Percentiles rank a stretch among this genome's conserved stretches.
Evolutionary conservation across 805 yeast species (phyloP).

Genomic region (Blastobotrys parvus): DNA sequence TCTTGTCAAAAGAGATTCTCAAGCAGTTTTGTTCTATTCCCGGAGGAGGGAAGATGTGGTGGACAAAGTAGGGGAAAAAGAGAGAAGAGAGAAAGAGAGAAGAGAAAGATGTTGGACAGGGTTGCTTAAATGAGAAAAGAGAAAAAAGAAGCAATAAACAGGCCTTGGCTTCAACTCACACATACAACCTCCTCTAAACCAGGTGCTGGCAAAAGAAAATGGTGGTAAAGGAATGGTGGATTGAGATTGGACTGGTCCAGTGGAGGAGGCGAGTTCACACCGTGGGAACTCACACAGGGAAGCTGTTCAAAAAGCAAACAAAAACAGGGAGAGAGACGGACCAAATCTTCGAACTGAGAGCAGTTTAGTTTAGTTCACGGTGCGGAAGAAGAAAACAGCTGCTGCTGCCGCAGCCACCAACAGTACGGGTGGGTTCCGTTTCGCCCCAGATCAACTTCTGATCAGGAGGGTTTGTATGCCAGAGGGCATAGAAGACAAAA

Average conservation of each 20-base stretch:
- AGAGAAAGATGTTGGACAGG: conserved; percentile 1
- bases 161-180: neutral
- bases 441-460: too few species aligned
- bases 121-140: neutral
- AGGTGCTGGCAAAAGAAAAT: neutral
- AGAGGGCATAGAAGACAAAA: too few species aligned
- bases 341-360: too few species aligned
- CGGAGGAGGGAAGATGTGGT: neutral
- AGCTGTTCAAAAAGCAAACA: too few species aligned
- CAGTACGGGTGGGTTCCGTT: too few species aligned
- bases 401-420: too few species aligned
- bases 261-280: neutral
- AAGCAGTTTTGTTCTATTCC: too few species aligned
- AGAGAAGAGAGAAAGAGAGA: neutral
- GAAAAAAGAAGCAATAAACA: neutral
- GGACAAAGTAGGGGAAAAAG: neutral
- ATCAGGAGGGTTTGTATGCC: too few species aligned
- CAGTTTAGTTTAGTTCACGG: too few species aligned
- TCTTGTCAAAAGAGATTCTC: too few species aligned
- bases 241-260: neutral
- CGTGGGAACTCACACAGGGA: neutral
- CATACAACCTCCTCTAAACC: neutral
- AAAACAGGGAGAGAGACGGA: too few species aligned
- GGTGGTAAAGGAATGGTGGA: neutral
- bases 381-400: too few species aligned